These are phyloP conservation scores for Diutina mesorugosa DNA, from an alignment of 1,139 yeast genomes.

Conservation along the genomic window DNA sequence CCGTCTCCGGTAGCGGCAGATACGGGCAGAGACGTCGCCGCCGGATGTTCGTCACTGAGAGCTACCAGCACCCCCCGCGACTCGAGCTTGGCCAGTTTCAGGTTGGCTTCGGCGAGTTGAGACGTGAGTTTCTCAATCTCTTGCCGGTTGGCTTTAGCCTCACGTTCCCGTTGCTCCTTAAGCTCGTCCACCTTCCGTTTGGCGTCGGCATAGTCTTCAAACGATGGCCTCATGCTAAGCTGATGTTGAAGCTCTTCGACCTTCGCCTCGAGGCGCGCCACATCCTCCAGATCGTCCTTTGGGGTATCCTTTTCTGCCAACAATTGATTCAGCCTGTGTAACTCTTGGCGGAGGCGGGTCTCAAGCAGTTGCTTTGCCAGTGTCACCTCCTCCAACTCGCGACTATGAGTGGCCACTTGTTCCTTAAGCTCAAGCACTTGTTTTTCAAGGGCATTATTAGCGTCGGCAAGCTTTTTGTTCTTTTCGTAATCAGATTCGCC, in stretches of 20 bases:
- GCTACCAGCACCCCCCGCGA: neutral
- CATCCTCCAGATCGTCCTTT: neutral
- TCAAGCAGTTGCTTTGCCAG: neutral
- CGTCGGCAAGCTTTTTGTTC: slow-evolving; percentile 30
- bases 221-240: slow-evolving; percentile 18
- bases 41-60: neutral
- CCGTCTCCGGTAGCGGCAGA: neutral
- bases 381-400: neutral
- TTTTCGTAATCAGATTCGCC: slow-evolving; percentile 13
- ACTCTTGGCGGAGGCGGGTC: neutral
- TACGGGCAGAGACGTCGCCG: neutral
- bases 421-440: neutral
- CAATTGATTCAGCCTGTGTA: neutral
- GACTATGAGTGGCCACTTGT: neutral
- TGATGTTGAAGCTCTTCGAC: slow-evolving; percentile 14
- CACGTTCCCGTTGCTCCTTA: slow-evolving; percentile 14
- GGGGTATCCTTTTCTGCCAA: neutral
- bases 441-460: slow-evolving; percentile 13
- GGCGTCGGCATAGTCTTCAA: slow-evolving; percentile 18
- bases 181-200: slow-evolving; percentile 20
- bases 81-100: neutral
- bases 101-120: neutral
- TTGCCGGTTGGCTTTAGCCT: neutral
- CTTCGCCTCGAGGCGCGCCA: slow-evolving; percentile 4
- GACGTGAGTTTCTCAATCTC: neutral